A percentile compares a stretch with the other conserved stretches of the same genome.
Conservation (phyloP, 768 basidiomycete genomes). For the Hydnomerulius pinastri region DNA sequence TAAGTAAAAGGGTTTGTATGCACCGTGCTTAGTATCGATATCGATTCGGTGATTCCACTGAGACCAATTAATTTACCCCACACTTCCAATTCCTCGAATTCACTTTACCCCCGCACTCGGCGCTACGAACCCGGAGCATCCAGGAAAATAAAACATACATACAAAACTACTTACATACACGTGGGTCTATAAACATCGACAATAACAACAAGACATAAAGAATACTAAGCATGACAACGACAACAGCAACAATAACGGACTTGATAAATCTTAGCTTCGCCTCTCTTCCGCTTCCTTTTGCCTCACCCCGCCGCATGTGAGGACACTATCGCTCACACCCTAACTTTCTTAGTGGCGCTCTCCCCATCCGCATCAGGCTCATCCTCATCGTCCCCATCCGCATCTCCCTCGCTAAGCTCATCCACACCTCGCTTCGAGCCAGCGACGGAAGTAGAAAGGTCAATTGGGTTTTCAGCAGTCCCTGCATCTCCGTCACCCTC, state of each 20-base stretch:
- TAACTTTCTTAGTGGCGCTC: slow-evolving; percentile 25
- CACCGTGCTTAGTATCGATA: too few relatives aligned
- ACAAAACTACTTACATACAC: background rate
- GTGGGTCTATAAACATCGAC: background rate
- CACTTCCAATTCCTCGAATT: too few relatives aligned
- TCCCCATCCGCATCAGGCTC: slow-evolving; percentile 5
- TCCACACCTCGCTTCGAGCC: slow-evolving; percentile 29
- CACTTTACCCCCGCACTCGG: too few relatives aligned
- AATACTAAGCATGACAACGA: too few relatives aligned
- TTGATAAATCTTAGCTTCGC: background rate
- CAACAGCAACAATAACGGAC: background rate
- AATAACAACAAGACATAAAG: background rate
- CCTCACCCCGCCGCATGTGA: background rate
- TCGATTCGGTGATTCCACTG: too few relatives aligned
- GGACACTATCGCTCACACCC: slow-evolving; percentile 15
- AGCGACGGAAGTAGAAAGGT: slow-evolving; percentile 1
- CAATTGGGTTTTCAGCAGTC: slow-evolving; percentile 8
- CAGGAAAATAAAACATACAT: background rate
- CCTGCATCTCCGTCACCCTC: slow-evolving; percentile 9
- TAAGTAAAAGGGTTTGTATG: too few relatives aligned
- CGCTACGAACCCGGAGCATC: background rate
- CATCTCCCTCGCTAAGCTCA: slow-evolving; percentile 18
- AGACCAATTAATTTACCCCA: too few relatives aligned
- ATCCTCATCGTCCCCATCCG: slow-evolving; percentile 9
- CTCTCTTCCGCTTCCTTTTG: background rate